Percentiles rank a stretch among this genome's conserved stretches.
Evolutionary conservation across 805 yeast genomes (phyloP).

Genomic region (Ogataea thermomethanolica): DNA sequence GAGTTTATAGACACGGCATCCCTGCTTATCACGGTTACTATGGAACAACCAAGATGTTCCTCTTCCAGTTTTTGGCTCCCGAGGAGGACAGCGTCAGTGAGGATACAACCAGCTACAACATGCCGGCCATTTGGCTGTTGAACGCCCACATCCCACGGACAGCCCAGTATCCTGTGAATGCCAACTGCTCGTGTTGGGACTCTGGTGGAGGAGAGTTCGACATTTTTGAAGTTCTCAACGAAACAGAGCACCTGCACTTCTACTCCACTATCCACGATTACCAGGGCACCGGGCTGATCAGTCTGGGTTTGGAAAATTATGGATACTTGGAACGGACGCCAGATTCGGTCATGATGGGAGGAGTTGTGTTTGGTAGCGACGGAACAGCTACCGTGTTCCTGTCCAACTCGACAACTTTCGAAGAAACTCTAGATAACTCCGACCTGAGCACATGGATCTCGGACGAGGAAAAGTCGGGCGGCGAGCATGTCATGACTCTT

Average conservation of each 20-base stretch:
- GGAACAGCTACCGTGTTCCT: conserved; percentile 63
- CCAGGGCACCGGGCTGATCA: conserved; percentile 66
- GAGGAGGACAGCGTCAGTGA: conserved; percentile 40
- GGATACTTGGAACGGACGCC: conserved; percentile 59
- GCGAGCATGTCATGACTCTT: conserved; percentile 17
- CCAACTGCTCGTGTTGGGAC: conserved; percentile 71
- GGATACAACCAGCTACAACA: conserved; percentile 43
- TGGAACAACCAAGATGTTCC: conserved; percentile 66
- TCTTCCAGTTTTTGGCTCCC: conserved; percentile 70
- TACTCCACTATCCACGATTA: conserved; percentile 71
- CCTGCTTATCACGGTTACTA: conserved; percentile 72
- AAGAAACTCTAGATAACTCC: conserved; percentile 40
- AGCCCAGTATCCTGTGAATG: conserved; percentile 59
- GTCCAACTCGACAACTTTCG: conserved; percentile 50
- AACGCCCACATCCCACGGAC: conserved; percentile 74
- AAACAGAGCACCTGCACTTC: conserved; percentile 51
- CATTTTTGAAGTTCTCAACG: conserved; percentile 69
- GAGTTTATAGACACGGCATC: conserved; percentile 70
- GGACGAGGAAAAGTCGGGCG: conserved; percentile 18
- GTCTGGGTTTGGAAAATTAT: conserved; percentile 52
- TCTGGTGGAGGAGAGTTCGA: conserved; percentile 81
- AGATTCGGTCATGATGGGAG: conserved; percentile 56
- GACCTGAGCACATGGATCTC: conserved; percentile 46
- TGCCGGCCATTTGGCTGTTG: conserved; percentile 75
- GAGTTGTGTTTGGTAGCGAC: conserved; percentile 61